Conservation (phyloP, 495 filamentous ascomycete species). For the Aspergillus sclerotiicarbonarius region DNA sequence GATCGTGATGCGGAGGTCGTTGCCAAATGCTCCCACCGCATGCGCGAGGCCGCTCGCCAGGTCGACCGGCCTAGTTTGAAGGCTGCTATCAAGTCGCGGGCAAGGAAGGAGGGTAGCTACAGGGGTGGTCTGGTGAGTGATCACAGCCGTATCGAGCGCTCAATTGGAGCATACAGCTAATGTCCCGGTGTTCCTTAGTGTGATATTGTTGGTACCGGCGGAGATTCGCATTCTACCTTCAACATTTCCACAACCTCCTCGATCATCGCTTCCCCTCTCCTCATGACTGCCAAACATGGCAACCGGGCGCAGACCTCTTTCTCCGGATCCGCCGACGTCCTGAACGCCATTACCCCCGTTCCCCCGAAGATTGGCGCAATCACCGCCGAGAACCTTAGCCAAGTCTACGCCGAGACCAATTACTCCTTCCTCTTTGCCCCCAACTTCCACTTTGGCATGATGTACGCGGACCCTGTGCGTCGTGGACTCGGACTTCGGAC, state of each 20-base stretch:
- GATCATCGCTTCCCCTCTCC: conserved; percentile 79
- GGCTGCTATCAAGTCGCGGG: conserved; percentile 54
- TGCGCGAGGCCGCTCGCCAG: conserved; percentile 66
- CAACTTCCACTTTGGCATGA: conserved; percentile 93
- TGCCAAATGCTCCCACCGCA: conserved; percentile 65
- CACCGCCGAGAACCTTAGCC: conserved; percentile 62
- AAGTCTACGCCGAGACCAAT: conserved; percentile 72
- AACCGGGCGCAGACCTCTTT: conserved; percentile 94
- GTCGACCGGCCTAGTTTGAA: conserved; percentile 60
- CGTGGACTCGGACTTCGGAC: conserved; percentile 84
- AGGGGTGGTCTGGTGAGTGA: conserved; percentile 60
- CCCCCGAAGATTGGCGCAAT: conserved; percentile 72
- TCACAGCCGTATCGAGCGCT: neutral
- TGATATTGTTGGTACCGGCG: conserved; percentile 97
- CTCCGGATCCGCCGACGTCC: conserved; percentile 91
- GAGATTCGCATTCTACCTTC: conserved; percentile 95
- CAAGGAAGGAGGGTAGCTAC: conserved; percentile 67
- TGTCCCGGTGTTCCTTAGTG: conserved; percentile 51
- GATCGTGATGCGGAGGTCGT: conserved; percentile 80
- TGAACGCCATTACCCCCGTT: conserved; percentile 64
- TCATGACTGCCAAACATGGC: conserved; percentile 90
- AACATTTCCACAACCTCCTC: conserved; percentile 95
- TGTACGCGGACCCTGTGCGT: conserved; percentile 77
- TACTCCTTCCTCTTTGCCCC: conserved; percentile 97
- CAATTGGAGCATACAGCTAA: neutral